phyloP scores from a whole-genome alignment of 306 rosid genomes.

The Cicer arietinum region DNA sequence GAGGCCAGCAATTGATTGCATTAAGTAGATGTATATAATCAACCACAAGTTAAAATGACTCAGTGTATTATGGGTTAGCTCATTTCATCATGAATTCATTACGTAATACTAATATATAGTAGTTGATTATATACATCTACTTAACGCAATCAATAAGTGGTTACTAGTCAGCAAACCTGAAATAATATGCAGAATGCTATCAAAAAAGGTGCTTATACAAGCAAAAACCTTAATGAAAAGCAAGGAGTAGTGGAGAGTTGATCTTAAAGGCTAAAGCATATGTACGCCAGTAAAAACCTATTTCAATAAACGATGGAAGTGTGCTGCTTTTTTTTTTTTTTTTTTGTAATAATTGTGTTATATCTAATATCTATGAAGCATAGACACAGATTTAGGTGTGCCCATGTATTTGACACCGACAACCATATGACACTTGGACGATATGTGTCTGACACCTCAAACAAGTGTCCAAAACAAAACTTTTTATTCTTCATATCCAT shows the following conservation, averaged over 20 bases:
- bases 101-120: background rate
- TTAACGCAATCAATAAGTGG: background rate
- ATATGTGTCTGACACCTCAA: background rate
- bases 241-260: constrained; percentile 18
- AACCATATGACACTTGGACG: background rate
- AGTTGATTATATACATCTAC: background rate
- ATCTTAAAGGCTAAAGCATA: background rate
- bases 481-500: background rate
- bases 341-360: background rate
- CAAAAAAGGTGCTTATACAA: background rate
- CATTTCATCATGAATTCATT: constrained; percentile 24
- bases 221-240: constrained; percentile 10
- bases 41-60: background rate
- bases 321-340: background rate
- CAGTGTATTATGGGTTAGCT: constrained; percentile 3
- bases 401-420: background rate
- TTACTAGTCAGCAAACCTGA: constrained; percentile 20
- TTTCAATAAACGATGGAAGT: constrained; percentile 4
- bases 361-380: background rate
- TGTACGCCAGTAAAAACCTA: background rate
- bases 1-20: background rate
- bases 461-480: background rate
- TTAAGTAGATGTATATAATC: no score
- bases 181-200: constrained; percentile 32
- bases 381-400: background rate